These are phyloP conservation scores for Parafenestella ontariensis DNA, from an alignment of 2,329 filamentous ascomycete genomes.

Conservation along the genomic window DNA sequence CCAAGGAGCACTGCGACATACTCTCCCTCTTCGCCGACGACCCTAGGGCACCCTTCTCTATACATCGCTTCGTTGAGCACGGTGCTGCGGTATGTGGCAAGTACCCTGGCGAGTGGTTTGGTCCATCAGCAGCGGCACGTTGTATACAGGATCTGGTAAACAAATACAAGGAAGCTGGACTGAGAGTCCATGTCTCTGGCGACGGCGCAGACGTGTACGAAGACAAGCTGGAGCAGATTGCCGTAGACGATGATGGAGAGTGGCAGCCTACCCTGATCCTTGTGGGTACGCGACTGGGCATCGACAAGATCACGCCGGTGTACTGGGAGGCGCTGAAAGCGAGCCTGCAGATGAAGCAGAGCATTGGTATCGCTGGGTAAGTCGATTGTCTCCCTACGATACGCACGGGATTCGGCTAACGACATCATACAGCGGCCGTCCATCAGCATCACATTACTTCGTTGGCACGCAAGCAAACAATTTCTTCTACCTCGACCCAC, in stretches of 20 bases:
- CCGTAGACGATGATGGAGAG: constrained; percentile 67
- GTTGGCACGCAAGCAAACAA: constrained; percentile 74
- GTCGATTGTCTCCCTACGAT: constrained; percentile 24
- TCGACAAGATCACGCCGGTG: constrained; percentile 91
- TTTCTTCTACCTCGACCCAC: constrained; percentile 95
- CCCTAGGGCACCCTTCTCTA: constrained; percentile 84
- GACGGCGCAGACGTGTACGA: constrained; percentile 94
- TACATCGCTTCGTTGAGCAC: constrained; percentile 91
- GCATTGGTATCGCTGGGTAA: constrained; percentile 94
- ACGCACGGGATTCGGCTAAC: background rate
- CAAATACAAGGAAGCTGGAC: constrained; percentile 64
- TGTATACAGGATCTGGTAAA: constrained; percentile 88
- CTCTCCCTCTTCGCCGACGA: constrained; percentile 88
- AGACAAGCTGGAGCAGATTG: constrained; percentile 81
- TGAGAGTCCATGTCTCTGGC: constrained; percentile 87
- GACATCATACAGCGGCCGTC: constrained; percentile 72
- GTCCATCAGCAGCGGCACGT: constrained; percentile 91
- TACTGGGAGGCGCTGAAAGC: constrained; percentile 95
- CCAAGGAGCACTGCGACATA: constrained; percentile 70
- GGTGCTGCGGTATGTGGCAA: constrained; percentile 89
- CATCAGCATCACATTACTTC: constrained; percentile 86
- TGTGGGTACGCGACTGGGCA: constrained; percentile 86
- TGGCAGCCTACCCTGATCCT: constrained; percentile 89
- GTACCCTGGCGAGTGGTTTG: constrained; percentile 97
- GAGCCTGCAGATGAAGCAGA: constrained; percentile 84